phyloP scores from a whole-genome alignment of 2,329 filamentous ascomycete genomes.

The Phaeoacremonium minimum region DNA sequence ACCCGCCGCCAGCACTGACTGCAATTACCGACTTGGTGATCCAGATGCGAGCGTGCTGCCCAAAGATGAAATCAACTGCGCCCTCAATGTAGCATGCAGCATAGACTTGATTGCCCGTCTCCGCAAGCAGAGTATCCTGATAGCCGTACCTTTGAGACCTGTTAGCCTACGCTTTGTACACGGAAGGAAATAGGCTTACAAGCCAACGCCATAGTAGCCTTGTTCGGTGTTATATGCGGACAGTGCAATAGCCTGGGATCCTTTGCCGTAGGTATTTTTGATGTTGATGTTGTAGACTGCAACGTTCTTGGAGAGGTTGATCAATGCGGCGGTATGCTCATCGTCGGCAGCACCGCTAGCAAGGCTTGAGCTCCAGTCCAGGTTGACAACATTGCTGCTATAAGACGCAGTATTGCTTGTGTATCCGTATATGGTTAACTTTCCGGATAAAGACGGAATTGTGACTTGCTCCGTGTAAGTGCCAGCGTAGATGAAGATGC shows the following conservation, averaged over 20 bases:
- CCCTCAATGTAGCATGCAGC: slow-evolving; percentile 49
- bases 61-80: slow-evolving; percentile 57
- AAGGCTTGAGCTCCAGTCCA: slow-evolving; percentile 6
- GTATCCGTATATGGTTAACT: slow-evolving; percentile 51
- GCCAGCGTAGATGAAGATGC: slow-evolving; percentile 26
- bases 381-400: slow-evolving; percentile 35
- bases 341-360: slow-evolving; percentile 10
- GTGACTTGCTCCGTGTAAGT: slow-evolving; percentile 56
- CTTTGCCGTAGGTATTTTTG: slow-evolving; percentile 39
- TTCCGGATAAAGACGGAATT: slow-evolving; percentile 37
- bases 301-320: slow-evolving; percentile 36
- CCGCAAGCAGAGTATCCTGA: slow-evolving; percentile 52
- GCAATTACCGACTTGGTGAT: slow-evolving; percentile 45
- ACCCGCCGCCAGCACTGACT: slow-evolving; percentile 39
- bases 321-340: slow-evolving; percentile 35
- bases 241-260: slow-evolving; percentile 48
- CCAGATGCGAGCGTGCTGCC: slow-evolving; percentile 47
- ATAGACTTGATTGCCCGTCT: slow-evolving; percentile 49
- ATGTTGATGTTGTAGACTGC: slow-evolving; percentile 55
- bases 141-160: slow-evolving; percentile 41
- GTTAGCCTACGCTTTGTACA: too few species aligned
- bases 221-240: slow-evolving; percentile 44
- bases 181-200: slow-evolving; percentile 21
- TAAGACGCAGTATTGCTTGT: slow-evolving; percentile 41
- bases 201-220: slow-evolving; percentile 52